Evolutionary conservation across 192 early-diverging fungal species (phyloP).

Genomic region (Backusella morwellensis): DNA sequence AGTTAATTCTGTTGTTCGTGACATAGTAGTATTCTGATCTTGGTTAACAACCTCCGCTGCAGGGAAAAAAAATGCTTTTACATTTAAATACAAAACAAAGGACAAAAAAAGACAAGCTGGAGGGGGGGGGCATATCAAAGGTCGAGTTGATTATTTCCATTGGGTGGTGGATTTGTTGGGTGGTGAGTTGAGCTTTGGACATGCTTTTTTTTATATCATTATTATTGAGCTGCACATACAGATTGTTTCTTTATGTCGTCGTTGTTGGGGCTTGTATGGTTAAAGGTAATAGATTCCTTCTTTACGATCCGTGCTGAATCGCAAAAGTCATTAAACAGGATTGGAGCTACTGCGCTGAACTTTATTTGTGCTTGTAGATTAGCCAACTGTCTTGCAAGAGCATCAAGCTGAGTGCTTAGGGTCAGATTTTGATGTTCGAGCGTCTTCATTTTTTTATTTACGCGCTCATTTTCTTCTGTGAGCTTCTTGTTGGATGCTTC

Average conservation of each 20-base stretch:
- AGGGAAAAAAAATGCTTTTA: conserved; percentile 24
- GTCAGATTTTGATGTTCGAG: conserved; percentile 50
- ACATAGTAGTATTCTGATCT: conserved; percentile 12
- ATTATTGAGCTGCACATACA: neutral
- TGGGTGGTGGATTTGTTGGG: conserved; percentile 36
- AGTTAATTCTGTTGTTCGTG: conserved; percentile 4
- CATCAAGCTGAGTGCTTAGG: conserved; percentile 30
- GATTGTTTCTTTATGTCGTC: neutral
- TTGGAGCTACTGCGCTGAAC: conserved; percentile 32
- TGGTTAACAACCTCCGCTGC: conserved; percentile 40
- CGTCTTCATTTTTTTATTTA: conserved; percentile 47
- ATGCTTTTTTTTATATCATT: neutral
- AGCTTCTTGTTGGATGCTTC: conserved; percentile 52
- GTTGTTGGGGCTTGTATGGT: neutral
- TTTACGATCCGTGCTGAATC: conserved; percentile 50
- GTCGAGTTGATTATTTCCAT: conserved; percentile 20
- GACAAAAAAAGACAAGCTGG: neutral
- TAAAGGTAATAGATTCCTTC: conserved; percentile 3
- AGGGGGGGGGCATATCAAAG: neutral
- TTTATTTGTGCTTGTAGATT: conserved; percentile 40
- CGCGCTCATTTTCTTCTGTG: conserved; percentile 45
- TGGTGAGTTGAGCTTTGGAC: neutral
- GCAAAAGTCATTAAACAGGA: conserved; percentile 48
- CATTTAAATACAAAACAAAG: neutral
- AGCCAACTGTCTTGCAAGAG: conserved; percentile 32